Evolutionary conservation across 1,139 yeast genomes (phyloP).

Genomic region (Saccharomyces hybrid): DNA sequence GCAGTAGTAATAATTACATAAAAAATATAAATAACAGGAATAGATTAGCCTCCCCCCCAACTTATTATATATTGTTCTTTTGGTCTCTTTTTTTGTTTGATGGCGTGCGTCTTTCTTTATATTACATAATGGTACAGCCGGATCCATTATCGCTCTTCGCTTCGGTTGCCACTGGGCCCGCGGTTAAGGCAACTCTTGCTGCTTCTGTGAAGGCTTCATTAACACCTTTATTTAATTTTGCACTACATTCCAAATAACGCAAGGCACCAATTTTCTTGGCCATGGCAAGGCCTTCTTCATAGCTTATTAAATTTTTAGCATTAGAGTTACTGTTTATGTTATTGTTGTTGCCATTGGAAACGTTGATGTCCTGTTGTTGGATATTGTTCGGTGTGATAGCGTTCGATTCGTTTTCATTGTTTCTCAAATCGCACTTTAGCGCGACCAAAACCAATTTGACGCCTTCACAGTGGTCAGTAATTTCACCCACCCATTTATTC

Average conservation of each 20-base stretch:
- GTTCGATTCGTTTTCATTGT: constrained; percentile 37
- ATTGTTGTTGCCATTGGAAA: constrained; percentile 16
- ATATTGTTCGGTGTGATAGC: constrained; percentile 29
- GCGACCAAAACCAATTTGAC: constrained; percentile 92
- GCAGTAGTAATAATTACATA: background rate
- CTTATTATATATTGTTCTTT: constrained; percentile 1
- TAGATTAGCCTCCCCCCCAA: constrained; percentile 1
- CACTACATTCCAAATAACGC: constrained; percentile 86
- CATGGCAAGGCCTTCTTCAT: constrained; percentile 77
- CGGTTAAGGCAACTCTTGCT: constrained; percentile 89
- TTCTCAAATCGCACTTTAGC: constrained; percentile 85
- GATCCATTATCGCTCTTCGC: constrained; percentile 39
- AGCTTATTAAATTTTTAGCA: constrained; percentile 49
- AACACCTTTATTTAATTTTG: constrained; percentile 89
- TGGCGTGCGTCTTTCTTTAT: background rate
- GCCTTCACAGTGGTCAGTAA: constrained; percentile 94
- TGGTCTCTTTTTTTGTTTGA: background rate
- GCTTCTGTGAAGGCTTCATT: constrained; percentile 97
- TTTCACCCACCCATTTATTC: constrained; percentile 94
- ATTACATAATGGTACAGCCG: constrained; percentile 36
- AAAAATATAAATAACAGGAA: background rate
- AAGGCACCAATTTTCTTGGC: constrained; percentile 83
- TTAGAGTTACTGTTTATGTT: constrained; percentile 31
- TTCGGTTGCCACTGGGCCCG: constrained; percentile 73
- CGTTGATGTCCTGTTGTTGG: constrained; percentile 20